These are phyloP conservation scores for Xenoacremonium recifei DNA, from an alignment of 2,329 filamentous ascomycete genomes.

Conservation along the genomic window DNA sequence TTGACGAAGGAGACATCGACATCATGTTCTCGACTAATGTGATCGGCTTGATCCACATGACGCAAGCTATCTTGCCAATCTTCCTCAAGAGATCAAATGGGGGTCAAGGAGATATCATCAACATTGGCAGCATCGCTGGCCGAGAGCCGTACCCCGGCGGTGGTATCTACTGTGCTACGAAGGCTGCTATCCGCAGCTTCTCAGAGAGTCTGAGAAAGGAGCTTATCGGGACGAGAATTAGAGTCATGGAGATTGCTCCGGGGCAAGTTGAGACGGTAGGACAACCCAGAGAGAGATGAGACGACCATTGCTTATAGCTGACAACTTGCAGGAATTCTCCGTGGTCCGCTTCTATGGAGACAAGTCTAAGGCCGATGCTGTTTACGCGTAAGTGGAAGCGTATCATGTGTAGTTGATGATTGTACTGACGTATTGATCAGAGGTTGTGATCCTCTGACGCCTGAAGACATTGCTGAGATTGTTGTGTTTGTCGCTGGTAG, in stretches of 20 bases:
- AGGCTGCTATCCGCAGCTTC: conserved; percentile 82
- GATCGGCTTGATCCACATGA: conserved; percentile 93
- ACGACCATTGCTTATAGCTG: too few relatives aligned
- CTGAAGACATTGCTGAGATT: conserved; percentile 86
- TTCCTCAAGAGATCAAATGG: conserved; percentile 75
- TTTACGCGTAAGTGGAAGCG: conserved; percentile 66
- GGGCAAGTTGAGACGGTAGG: conserved; percentile 95
- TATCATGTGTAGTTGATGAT: rapidly evolving
- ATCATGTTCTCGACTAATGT: conserved; percentile 93
- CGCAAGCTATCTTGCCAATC: conserved; percentile 79
- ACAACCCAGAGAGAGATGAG: too few relatives aligned
- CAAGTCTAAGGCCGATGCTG: conserved; percentile 82
- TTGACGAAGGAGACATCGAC: conserved; percentile 78
- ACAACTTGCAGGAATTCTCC: too few relatives aligned
- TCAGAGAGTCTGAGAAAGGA: conserved; percentile 80
- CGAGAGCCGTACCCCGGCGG: conserved; percentile 82
- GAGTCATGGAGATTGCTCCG: conserved; percentile 84
- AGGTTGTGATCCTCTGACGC: conserved; percentile 77
- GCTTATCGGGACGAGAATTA: conserved; percentile 73
- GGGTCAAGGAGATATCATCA: conserved; percentile 89
- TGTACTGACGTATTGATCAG: conserved; percentile 34
- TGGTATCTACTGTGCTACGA: conserved; percentile 88
- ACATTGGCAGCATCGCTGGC: conserved; percentile 87
- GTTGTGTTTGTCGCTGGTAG: conserved; percentile 82
- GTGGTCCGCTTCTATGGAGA: conserved; percentile 85